Evolutionary conservation across 164 flowering plant genomes (phyloP), one percentile per base, ranked within the genome.

Genomic region (Cinnamomum chago): DNA sequence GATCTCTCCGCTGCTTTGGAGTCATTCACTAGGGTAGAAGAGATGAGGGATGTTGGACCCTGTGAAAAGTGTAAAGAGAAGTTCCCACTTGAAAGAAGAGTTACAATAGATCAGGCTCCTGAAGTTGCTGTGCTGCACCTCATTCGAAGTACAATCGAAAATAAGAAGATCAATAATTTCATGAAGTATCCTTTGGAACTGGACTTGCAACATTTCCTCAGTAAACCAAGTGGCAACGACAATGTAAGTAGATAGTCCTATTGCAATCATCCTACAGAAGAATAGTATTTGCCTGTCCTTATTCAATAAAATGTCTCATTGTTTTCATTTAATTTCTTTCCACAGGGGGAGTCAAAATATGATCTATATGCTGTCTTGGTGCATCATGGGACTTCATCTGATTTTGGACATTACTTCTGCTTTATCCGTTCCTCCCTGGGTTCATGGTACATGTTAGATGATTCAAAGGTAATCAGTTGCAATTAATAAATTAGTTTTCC

Each of bases 341-440:
- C 3, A 71, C 69, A 92, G 97, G 84, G 50, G 50, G 83, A 83
- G 13, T 71, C 85, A 75, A 87, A 85, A 76, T 92, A 95, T 82
- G 89, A 87, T 30, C 83, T 96, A 2, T 94, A 91, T 87, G 98
- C 93, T 33, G 76, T 94, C 78, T 86, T 96, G 67, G 98, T 87
- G 77, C 99, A 96, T 74, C 30, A 11, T 75, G 98, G 97, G 51
- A 40, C 64, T 55, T 76, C 86, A 62, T 76, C 86, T 52, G 76
- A 76, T 79, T 89, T 84, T 64, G 99, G 98, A 28, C 99, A 96
- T 82, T 96, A 96, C 81, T 84, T 85, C 67, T 85, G 86, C 80
- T 93, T 84, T 72, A 77, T 94, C 62, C 89, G 95, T 33, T 82
- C 92, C 62, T 84, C 92, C 24, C 89, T 88, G 12, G 76, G 83